These are phyloP conservation scores for Aspergillus candidus DNA, from an alignment of 2,329 filamentous ascomycete genomes.

Conservation along the genomic window DNA sequence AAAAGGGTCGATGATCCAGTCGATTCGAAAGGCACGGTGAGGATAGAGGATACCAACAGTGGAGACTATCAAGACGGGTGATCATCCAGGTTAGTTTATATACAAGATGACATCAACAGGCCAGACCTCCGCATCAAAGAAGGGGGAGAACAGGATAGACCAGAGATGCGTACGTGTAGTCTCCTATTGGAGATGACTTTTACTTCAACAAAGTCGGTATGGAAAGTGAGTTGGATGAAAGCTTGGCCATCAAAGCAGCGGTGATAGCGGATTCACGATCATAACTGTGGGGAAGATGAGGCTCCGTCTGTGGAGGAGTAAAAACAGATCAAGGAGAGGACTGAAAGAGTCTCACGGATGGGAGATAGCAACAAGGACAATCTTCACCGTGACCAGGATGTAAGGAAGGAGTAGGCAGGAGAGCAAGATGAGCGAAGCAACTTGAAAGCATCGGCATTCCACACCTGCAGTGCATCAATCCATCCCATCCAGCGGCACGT, in stretches of 20 bases:
- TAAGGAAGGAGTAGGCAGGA: background rate
- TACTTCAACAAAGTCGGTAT: too few species aligned
- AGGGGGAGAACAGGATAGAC: background rate
- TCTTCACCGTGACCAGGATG: background rate
- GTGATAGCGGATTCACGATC: too few species aligned
- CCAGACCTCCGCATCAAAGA: background rate
- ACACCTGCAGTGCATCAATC: too few species aligned
- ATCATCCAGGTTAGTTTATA: conserved; percentile 8
- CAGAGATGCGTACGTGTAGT: background rate
- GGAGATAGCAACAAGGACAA: too few species aligned
- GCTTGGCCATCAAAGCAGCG: too few species aligned
- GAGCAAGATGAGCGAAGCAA: conserved; percentile 3
- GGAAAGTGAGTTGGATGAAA: too few species aligned
- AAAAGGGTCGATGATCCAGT: background rate
- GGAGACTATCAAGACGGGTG: conserved; percentile 6
- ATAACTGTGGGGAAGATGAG: too few species aligned
- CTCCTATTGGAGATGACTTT: too few species aligned
- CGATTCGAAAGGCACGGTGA: background rate
- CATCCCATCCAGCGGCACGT: conserved; percentile 8
- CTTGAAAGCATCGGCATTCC: background rate
- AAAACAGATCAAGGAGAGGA: too few species aligned
- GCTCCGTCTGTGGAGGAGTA: too few species aligned
- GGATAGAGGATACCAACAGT: background rate
- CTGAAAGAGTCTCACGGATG: too few species aligned
- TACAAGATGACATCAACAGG: background rate